These are phyloP conservation scores for Boletus barrowsii DNA, from an alignment of 768 basidiomycete species.

Conservation along the genomic window DNA sequence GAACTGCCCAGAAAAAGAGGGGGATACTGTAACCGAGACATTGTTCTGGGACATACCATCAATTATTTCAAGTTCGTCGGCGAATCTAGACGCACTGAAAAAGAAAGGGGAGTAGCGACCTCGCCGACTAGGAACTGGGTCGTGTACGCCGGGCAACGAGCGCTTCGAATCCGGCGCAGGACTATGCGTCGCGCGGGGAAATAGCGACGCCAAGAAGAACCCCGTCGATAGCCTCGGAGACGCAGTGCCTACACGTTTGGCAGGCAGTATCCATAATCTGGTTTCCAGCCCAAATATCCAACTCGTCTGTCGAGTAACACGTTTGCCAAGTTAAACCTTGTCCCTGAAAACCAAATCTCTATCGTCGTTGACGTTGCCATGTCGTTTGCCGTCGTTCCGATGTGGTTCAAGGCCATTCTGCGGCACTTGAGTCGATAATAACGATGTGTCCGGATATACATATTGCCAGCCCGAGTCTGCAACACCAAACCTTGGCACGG, in stretches of 20 bases:
- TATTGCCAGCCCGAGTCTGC: too few species aligned
- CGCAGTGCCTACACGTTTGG: too few species aligned
- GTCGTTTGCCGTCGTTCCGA: neutral
- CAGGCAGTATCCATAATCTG: too few species aligned
- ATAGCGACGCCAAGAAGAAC: neutral
- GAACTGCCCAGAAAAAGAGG: too few species aligned
- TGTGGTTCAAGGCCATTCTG: neutral
- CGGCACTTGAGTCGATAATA: constrained; percentile 9
- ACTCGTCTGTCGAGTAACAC: neutral
- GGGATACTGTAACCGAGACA: neutral
- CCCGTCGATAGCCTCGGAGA: too few species aligned
- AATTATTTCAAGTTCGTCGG: too few species aligned
- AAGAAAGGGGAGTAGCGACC: neutral
- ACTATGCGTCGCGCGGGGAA: too few species aligned
- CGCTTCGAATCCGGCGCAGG: too few species aligned
- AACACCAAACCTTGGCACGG: neutral
- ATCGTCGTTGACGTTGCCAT: neutral
- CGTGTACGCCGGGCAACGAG: too few species aligned
- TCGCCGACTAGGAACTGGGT: too few species aligned
- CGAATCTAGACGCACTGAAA: neutral
- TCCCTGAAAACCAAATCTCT: neutral
- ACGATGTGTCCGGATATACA: neutral
- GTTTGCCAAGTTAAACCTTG: neutral
- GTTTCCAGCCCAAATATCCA: neutral
- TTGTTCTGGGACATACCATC: neutral